Base-by-base conservation (phyloP, 1,139 yeast genomes). In the Scheffersomyces quercinus region DNA sequence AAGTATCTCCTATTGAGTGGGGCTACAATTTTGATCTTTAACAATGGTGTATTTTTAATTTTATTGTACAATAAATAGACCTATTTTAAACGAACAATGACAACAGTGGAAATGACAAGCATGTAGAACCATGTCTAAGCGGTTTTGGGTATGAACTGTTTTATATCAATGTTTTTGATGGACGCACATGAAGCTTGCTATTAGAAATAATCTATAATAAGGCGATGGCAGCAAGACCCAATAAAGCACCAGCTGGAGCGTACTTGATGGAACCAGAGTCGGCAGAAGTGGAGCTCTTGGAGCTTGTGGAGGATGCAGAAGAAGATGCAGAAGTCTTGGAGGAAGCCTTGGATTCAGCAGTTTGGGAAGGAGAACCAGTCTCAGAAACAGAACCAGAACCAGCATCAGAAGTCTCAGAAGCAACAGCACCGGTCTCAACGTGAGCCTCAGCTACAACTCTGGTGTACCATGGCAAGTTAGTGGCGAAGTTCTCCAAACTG, bases 391-490 rank as follows among this genome's bases (percentile, higher is more conserved):
- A 13, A 13, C 14, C 15, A 10, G 38, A 14, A 12, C 37, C 30
- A 6, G 37, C 14, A 14, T 30, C 16, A 26, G 45, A 36, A 10
- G 47, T 20, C 12, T 35, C 31, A 24, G 44, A 20, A 10, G 38
- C 35, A 12, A 44, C 36, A 16, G 45, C 42, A 4, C 36, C 33
- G 16, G 41, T 34, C 8, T 46, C 35, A 37, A 42, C 41, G 10
- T 38, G 45, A 4, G 49, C 50, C 15, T 47, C 64, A 6, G 60
- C 60, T 12, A 49, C 55, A 43, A 72, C 57, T 43, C 73, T 58
- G 14, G 70, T 40, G 56, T 64, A 70, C 79, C 79, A 74, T 29
- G 79, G 77, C 49, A 74, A 67, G 33, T 60, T 59, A 34, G 73
- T 63, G 33, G 76, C 79, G 52, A 60, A 73, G 13, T 52, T 47